phyloP scores from a whole-genome alignment of 1,284 basidiomycete species.

The Rhodotorula sp. region DNA sequence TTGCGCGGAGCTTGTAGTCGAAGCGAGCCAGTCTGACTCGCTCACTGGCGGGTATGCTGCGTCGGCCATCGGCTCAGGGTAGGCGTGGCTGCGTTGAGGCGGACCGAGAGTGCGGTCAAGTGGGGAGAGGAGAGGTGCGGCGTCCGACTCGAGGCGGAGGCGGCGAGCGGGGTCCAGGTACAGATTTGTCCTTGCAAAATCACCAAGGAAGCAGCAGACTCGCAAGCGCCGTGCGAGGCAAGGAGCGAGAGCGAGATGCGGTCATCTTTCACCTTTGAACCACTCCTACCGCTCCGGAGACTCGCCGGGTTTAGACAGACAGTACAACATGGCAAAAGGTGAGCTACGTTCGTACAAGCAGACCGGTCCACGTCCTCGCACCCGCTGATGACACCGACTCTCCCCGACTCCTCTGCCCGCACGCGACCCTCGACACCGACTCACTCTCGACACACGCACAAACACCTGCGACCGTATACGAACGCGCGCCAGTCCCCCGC shows the following conservation, averaged over 20 bases:
- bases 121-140: not conserved
- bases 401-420: not conserved
- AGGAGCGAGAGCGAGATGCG: not conserved
- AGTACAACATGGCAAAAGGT: constrained; percentile 1
- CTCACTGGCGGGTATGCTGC: too few relatives aligned
- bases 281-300: too few relatives aligned
- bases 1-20: too few relatives aligned
- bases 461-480: not conserved
- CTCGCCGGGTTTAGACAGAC: too few relatives aligned
- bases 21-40: too few relatives aligned
- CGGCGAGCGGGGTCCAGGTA: too few relatives aligned
- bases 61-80: too few relatives aligned
- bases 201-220: not conserved
- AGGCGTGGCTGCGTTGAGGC: too few relatives aligned
- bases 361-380: not conserved
- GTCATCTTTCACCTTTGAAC: too few relatives aligned
- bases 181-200: too few relatives aligned
- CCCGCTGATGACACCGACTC: not conserved
- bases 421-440: not conserved
- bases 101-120: too few relatives aligned
- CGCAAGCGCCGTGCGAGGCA: not conserved
- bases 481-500: constrained; percentile 70
- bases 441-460: not conserved
- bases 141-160: too few relatives aligned
- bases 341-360: not conserved